Base-by-base conservation (phyloP, 805 yeast genomes). In the Sugiyamaella chiloensis region DNA sequence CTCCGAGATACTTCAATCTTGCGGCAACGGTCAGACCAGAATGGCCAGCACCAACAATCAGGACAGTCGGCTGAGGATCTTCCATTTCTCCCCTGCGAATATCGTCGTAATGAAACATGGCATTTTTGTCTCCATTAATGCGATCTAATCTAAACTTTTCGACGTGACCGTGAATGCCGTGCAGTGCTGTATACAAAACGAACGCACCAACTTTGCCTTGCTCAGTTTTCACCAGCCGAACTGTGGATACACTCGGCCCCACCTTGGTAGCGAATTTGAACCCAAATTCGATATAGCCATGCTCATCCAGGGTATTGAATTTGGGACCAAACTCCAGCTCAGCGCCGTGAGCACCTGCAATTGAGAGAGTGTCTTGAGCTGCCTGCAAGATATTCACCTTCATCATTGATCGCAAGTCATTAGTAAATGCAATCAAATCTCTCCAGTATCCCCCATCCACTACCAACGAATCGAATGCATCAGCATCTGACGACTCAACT, bases 1-100 rank as follows among this genome's bases (percentile, higher is more conserved):
- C 61, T 8, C 78, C 78, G 63, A 70, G 63, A 6, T 61, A 59
- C 49, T 69, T 69, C 57, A 72, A 59, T 44, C 75, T 59, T 1
- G 76, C 74, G 27, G 76, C 75, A 24, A 64, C 56, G 24, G 68
- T 68, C 24, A 73, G 57, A 2, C 76, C 76, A 51, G 69, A 67
- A 56, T 73, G 78, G 21, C 78, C 77, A 48, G 74, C 78, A 36
- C 78, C 77, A 42, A 73, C 71, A 51, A 73, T 60, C 34, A 73
- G 58, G 19, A 72, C 76, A n/a, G 65, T 41, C 3, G 76, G 77
- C 53, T 70, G 67, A 3, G 51, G 51, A 35, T 48, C 37, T 20
- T 50, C 52, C 23, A 45, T n/a, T 29, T 48, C 44, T 17, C 31
- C 12, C 6, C 16, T 6, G 17, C 34, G 12, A n/a, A n/a, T 17